phyloP scores from a whole-genome alignment of 2,329 filamentous ascomycete species.

The Penicillium brevicompactum region DNA sequence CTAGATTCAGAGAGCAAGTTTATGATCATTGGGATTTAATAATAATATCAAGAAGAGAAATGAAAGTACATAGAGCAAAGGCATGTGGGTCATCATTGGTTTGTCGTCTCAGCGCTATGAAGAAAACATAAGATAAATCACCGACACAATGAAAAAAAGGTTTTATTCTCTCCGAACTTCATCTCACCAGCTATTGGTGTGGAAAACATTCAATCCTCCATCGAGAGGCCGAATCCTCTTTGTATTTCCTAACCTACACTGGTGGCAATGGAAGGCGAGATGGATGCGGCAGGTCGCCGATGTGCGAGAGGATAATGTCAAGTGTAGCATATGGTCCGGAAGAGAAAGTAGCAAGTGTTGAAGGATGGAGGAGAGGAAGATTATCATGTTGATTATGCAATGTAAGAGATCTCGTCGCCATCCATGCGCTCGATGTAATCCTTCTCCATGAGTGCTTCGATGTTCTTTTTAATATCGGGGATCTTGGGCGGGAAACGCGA shows the following conservation, averaged over 20 bases:
- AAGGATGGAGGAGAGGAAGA: conserved; percentile 1
- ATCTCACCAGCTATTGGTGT: not conserved
- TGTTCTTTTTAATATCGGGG: conserved; percentile 98
- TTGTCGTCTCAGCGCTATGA: conserved; percentile 33
- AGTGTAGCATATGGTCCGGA: conserved; percentile 1
- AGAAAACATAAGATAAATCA: conserved; percentile 22
- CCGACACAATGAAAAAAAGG: conserved; percentile 16
- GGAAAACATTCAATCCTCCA: not conserved
- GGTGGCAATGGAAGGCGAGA: not conserved
- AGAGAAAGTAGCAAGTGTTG: conserved; percentile 10
- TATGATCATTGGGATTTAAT: not conserved
- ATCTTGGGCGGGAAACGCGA: conserved; percentile 91
- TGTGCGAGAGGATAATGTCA: not conserved
- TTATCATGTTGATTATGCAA: conserved; percentile 63
- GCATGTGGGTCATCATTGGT: conserved; percentile 31
- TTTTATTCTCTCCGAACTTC: conserved; percentile 14
- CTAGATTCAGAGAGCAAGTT: not conserved
- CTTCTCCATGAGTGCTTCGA: conserved; percentile 97
- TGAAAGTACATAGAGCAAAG: not conserved
- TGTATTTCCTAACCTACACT: not conserved
- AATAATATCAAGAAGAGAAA: not conserved
- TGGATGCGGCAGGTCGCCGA: not conserved
- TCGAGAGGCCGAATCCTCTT: not conserved
- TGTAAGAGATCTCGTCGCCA: conserved; percentile 90
- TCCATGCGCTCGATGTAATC: conserved; percentile 97